These are phyloP conservation scores for Vicia sativa DNA, from an alignment of 306 rosid genomes.

Conservation along the genomic window DNA sequence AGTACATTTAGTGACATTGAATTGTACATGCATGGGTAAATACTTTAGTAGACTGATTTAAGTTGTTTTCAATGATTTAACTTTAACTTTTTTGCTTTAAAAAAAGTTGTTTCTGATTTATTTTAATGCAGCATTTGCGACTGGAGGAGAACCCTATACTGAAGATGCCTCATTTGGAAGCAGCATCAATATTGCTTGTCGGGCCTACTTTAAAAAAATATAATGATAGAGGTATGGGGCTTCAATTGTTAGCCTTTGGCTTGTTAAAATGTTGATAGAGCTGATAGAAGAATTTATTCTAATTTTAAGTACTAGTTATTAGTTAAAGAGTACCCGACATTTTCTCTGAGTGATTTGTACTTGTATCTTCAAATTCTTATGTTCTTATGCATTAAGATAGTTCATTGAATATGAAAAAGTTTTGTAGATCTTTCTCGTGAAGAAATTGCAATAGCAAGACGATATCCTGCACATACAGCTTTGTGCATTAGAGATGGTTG, in stretches of 20 bases:
- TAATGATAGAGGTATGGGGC: conserved; percentile 86
- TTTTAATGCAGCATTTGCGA: conserved; percentile 80
- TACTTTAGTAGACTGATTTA: conserved; percentile 17
- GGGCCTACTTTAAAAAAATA: conserved; percentile 93
- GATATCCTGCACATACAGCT: conserved; percentile 86
- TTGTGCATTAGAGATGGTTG: conserved; percentile 93
- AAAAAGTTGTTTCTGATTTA: conserved; percentile 14
- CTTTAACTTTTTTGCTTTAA: background rate
- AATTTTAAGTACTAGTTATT: background rate
- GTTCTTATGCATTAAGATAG: conserved; percentile 6
- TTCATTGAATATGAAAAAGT: conserved; percentile 39
- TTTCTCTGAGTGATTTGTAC: conserved; percentile 31
- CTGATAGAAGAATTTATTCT: conserved; percentile 17
- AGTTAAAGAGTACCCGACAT: background rate
- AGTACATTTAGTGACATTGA: conserved; percentile 18
- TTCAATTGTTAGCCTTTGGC: conserved; percentile 31
- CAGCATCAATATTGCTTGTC: conserved; percentile 91
- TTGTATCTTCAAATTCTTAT: conserved; percentile 24
- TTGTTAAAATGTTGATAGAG: conserved; percentile 21
- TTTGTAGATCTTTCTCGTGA: conserved; percentile 81
- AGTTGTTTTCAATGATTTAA: conserved; percentile 38
- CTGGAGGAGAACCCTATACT: conserved; percentile 97
- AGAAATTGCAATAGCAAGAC: conserved; percentile 71
- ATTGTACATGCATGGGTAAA: background rate
- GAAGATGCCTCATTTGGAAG: conserved; percentile 90